Evolutionary conservation across 2,329 filamentous ascomycete genomes (phyloP).

Genomic region (Plenodomus tracheiphilus): DNA sequence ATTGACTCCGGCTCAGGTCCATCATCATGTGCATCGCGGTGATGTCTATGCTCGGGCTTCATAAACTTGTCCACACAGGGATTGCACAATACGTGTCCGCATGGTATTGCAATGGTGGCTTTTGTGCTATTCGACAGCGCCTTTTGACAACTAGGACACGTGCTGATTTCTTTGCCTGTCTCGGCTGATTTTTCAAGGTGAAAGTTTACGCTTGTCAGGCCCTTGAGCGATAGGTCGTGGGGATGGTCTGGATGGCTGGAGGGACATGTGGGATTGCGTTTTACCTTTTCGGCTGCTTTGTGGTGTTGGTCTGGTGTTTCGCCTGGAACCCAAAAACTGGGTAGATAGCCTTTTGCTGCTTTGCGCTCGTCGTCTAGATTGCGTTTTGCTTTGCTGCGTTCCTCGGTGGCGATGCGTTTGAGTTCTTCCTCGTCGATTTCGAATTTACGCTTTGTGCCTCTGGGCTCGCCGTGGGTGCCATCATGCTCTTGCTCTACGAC

Average conservation of each 20-base stretch:
- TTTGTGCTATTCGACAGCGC: constrained; percentile 78
- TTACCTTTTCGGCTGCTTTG: constrained; percentile 53
- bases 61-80: constrained; percentile 85
- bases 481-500: constrained; percentile 45
- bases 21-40: constrained; percentile 59
- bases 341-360: constrained; percentile 67
- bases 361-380: constrained; percentile 72
- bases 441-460: constrained; percentile 73
- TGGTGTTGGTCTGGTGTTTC: constrained; percentile 67
- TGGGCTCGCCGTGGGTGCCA: constrained; percentile 23
- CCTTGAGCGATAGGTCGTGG: constrained; percentile 78
- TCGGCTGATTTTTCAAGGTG: constrained; percentile 67
- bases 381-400: constrained; percentile 69
- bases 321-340: constrained; percentile 92
- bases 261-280: constrained; percentile 74
- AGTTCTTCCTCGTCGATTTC: constrained; percentile 79
- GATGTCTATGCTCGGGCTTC: constrained; percentile 45
- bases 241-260: constrained; percentile 67
- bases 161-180: constrained; percentile 52
- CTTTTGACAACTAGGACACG: constrained; percentile 88
- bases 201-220: constrained; percentile 76
- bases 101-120: constrained; percentile 81
- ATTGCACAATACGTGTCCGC: constrained; percentile 88
- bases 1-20: constrained; percentile 58
- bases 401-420: constrained; percentile 67